Evolutionary conservation across 2,329 filamentous ascomycete genomes (phyloP), one percentile per base, ranked within the genome.

Genomic region (Cephalotrichum gorgonifer): DNA sequence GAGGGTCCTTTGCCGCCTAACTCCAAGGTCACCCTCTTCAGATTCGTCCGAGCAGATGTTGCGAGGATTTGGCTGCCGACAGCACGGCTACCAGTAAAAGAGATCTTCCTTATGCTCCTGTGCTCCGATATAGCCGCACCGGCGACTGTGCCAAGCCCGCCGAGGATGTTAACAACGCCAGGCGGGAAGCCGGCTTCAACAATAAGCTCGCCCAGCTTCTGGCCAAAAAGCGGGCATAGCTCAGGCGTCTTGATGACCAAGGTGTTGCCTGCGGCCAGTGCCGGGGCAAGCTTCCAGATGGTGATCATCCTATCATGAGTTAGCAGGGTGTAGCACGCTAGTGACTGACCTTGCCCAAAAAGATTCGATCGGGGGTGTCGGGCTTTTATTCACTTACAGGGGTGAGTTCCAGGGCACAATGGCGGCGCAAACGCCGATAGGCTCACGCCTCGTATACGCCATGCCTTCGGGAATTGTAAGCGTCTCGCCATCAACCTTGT

Each of bases 1-100:
- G 96, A 95, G 1, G 91, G 91, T 0, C 90, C 87, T 64, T 97
- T 97, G 44, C 91, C 91, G 49, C 91, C 91, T 1, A 97, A 83
- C 64, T 97, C 91, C 64, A 95, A 86, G 0, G 87, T 93, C 41
- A 83, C 64, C 56, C 81, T 78, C 76, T 97, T 97, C 56, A 96
- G 70, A 81, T 83, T 42, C 0, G 89, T 95, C 38, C 79, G 76
- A 0, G 89, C 80, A 11, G 85, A 84, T 66, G 96, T 90, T 71
- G 87, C 86, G 88, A 96, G 95, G 48, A 98, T 78, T 6, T 84
- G 72, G 63, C 83, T 84, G 30, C 81, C 81, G 33, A 85, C 80
- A 42, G 62, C 66, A 1, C 81, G 85, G 25, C 69, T 95, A 46
- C 91, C 93, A 1, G 91, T 97, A 65, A 98, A 98, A 14, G 88